phyloP scores from a whole-genome alignment of 2,329 filamentous ascomycete species.

The Stachybotrys elegans region DNA sequence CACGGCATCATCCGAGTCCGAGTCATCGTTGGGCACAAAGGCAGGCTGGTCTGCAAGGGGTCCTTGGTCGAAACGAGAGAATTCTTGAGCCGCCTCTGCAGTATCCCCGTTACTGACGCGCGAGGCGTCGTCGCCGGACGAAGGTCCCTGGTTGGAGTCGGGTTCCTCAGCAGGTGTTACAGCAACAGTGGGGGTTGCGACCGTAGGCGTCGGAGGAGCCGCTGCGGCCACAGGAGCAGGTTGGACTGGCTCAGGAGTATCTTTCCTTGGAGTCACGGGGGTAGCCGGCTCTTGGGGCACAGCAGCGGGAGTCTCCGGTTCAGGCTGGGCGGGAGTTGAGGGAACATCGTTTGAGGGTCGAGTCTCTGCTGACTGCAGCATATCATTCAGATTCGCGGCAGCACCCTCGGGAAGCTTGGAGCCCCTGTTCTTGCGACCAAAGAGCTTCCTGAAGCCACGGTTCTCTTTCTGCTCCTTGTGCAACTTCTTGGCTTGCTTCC shows the following conservation, averaged over 20 bases:
- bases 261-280: slow-evolving; percentile 13
- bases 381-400: slow-evolving; percentile 43
- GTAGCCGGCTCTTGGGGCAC: slow-evolving; percentile 20
- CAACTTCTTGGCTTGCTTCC: slow-evolving; percentile 42
- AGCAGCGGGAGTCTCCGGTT: slow-evolving; percentile 18
- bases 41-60: slow-evolving; percentile 83
- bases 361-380: slow-evolving; percentile 37
- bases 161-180: neutral
- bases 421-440: slow-evolving; percentile 56
- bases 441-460: slow-evolving; percentile 58
- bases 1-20: slow-evolving; percentile 41
- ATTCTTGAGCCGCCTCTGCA: slow-evolving; percentile 54
- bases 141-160: slow-evolving; percentile 14
- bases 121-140: slow-evolving; percentile 39
- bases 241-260: slow-evolving; percentile 15
- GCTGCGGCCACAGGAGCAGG: neutral
- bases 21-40: slow-evolving; percentile 61
- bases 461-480: slow-evolving; percentile 47
- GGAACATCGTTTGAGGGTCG: slow-evolving; percentile 13
- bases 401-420: slow-evolving; percentile 54
- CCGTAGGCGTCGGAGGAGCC: neutral
- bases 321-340: no score
- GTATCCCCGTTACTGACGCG: slow-evolving; percentile 56
- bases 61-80: slow-evolving; percentile 77
- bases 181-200: slow-evolving; percentile 4